Base-by-base conservation (phyloP, 345 rosid species). In the Camelina neglecta region DNA sequence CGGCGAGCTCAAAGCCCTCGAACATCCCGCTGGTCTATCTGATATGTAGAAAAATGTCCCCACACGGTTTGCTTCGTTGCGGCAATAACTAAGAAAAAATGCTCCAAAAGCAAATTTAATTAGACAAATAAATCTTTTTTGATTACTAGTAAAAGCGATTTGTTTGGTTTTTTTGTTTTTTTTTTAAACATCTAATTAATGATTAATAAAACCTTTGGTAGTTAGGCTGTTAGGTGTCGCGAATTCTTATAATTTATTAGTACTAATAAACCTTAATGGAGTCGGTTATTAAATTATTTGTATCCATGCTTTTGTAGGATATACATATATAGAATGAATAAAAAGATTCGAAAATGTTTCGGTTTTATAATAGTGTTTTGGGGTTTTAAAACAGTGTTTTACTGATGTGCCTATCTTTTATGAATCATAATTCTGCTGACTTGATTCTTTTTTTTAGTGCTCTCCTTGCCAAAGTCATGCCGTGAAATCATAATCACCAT, bases 231-330 rank as follows among this genome's bases (percentile, higher is more conserved):
- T 69, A 76, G 59, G 65, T 70, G 56, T 76, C 26, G 12, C 60
- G 7, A 36, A 60, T 50, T 58, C 62, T 67, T 61, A n/a, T 53
- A 51, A 20, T 20, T 9, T 16, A 49, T 10, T 8, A 58, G 31
- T 29, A 29, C 31, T 58, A 49, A 29, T 70, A 42, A 70, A 70
- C 60, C 60, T 45, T 71, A 57, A 70, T 64, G 80, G 75, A 71
- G 72, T 77, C 76, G 80, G 76, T 77, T 71, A 71, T 71, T 55
- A 59, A 45, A 71, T 71, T 6, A 65, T 65, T 57, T 71, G 67
- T 64, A 71, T 50, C 18, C 15, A 38, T 65, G 47, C 72, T 71
- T 71, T 77, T 70, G 71, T 76, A 23, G 12, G 50, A 69, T 21
- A 69, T 36, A 44, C 64, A 29, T 12, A 51, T 8, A 63, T 5